Base-by-base conservation (phyloP, 768 basidiomycete species). In the Calvatia gigantea region DNA sequence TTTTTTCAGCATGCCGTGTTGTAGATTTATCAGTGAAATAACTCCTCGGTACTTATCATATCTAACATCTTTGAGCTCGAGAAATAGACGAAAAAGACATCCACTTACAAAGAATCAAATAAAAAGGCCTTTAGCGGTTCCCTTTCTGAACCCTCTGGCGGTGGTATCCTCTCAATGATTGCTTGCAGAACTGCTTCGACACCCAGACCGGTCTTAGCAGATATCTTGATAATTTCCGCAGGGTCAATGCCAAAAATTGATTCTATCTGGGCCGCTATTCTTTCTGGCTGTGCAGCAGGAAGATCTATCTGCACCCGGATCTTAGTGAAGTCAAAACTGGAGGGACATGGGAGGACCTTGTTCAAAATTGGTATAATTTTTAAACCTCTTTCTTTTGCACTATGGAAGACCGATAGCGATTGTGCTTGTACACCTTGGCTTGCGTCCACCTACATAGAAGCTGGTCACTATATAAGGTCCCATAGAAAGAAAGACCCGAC, bases 341-440 rank as follows among this genome's bases (percentile, higher is more conserved):
- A 51, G 35, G 43, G 59, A 11, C 48, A 45, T 37, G 29, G 38
- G 54, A 57, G 19, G 51, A 89, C 92, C 80, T 97, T 98, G 76
- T 97, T 98, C 32, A 97, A 74, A 19, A 98, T 89, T 8, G 95
- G 94, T 45, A 97, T 88, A 45, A 97, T 88, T 37, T 78, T 86
- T 27, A 96, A 70, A 1, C 89, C 86, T 33, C 85, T 78, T 65
- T 95, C 92, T 66, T 75, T 78, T 3, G 96, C 96, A 43, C 87
- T 83, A 61, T 96, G 91, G 62, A 90, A 95, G 4, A 98, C 96
- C 0, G 92, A 96, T 51, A 99, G 85, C 12, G 95, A 94, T 70
- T 99, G 97, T 0, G 97, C 97, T 70, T 99, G 97, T 6, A 99
- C 86, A 15, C 97, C 97, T 75, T 96, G 95, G 50, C 91, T 93